phyloP scores from a whole-genome alignment of 257 asterid species.

The Solanum chmielewskii region DNA sequence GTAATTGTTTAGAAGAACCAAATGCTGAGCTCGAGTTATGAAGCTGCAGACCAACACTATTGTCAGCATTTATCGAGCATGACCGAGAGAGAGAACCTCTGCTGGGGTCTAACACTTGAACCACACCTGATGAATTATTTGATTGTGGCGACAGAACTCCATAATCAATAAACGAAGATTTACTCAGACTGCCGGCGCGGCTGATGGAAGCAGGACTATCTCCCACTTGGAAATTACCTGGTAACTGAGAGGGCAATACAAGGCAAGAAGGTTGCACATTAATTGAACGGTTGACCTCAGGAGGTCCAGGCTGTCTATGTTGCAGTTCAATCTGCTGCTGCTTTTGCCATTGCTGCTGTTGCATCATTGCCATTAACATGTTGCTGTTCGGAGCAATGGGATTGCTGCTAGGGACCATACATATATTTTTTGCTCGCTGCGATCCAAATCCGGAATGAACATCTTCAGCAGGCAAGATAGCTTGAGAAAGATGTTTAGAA shows the following conservation, averaged over 20 bases:
- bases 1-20: slow-evolving; percentile 15
- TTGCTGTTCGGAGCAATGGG: slow-evolving; percentile 24
- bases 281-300: slow-evolving; percentile 27
- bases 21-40: slow-evolving; percentile 20
- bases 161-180: slow-evolving; percentile 26
- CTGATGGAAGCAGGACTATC: slow-evolving; percentile 27
- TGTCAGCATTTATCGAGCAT: slow-evolving; percentile 22
- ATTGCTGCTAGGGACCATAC: slow-evolving; percentile 20
- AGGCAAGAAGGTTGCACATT: slow-evolving; percentile 75
- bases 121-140: slow-evolving; percentile 28
- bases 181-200: slow-evolving; percentile 22
- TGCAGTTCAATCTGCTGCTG: slow-evolving; percentile 14
- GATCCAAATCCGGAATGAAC: slow-evolving; percentile 28
- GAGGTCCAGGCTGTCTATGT: slow-evolving; percentile 26
- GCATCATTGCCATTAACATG: slow-evolving; percentile 30
- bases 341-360: slow-evolving; percentile 21
- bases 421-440: slow-evolving; percentile 35
- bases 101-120: slow-evolving; percentile 23
- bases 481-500: slow-evolving; percentile 31
- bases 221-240: slow-evolving; percentile 36
- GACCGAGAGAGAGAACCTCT: slow-evolving; percentile 31
- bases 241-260: slow-evolving; percentile 57
- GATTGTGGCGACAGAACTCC: slow-evolving; percentile 24
- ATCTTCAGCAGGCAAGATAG: slow-evolving; percentile 22
- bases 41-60: slow-evolving; percentile 19